These are phyloP conservation scores for Pestalotiopsis fici DNA, from an alignment of 2,329 filamentous ascomycete genomes.

Conservation along the genomic window DNA sequence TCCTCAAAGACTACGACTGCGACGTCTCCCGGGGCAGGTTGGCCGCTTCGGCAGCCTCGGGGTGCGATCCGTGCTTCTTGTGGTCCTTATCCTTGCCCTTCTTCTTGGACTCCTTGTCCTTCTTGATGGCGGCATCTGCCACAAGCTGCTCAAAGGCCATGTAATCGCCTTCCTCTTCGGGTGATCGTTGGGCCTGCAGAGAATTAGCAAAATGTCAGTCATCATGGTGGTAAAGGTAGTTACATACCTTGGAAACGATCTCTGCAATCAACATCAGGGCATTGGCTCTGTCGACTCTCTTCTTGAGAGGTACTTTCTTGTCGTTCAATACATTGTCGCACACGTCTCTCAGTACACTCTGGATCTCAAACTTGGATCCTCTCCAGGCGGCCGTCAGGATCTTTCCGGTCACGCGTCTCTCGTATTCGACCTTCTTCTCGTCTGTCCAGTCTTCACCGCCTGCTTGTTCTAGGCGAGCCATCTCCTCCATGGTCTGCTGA, in stretches of 20 bases:
- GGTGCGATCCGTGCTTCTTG: constrained; percentile 29
- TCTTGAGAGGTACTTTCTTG: constrained; percentile 76
- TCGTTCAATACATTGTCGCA: constrained; percentile 85
- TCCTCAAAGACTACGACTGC: neutral
- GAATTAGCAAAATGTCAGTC: neutral
- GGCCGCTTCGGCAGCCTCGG: constrained; percentile 16
- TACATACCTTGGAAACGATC: constrained; percentile 77
- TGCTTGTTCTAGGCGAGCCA: constrained; percentile 92
- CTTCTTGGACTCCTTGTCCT: constrained; percentile 79
- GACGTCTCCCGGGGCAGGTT: constrained; percentile 20
- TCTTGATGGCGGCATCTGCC: constrained; percentile 93
- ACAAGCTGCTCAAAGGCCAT: constrained; percentile 99
- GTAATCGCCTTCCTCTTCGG: constrained; percentile 97
- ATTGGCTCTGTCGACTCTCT: constrained; percentile 88
- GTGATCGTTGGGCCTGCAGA: constrained; percentile 76
- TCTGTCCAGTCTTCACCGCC: constrained; percentile 98
- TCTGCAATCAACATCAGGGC: constrained; percentile 87
- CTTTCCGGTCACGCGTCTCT: constrained; percentile 94
- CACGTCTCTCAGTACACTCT: constrained; percentile 91
- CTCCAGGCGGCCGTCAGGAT: constrained; percentile 96
- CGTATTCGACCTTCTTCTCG: constrained; percentile 93
- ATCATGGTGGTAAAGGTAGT: neutral
- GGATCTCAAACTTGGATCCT: constrained; percentile 96
- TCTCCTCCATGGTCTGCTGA: constrained; percentile 98
- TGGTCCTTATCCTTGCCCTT: constrained; percentile 60